Evolutionary conservation across 148 eudicot species (phyloP).

Genomic region (Spergularia marina): DNA sequence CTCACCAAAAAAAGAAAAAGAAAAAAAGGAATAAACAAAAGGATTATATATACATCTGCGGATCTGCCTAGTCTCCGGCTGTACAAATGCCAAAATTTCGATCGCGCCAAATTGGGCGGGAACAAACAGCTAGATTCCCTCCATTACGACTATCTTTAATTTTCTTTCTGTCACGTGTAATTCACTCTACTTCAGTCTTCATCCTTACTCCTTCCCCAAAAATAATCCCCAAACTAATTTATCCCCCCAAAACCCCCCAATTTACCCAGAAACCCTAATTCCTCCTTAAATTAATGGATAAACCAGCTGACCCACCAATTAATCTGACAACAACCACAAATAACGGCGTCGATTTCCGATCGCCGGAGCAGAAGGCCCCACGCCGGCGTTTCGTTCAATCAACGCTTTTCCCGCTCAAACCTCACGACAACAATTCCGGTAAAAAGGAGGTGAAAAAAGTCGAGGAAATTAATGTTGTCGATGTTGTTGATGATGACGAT

Average conservation of each 20-base stretch:
- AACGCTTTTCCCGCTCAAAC: constrained; percentile 58
- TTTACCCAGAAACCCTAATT: constrained; percentile 25
- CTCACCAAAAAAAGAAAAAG: too few relatives aligned
- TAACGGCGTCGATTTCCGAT: constrained; percentile 30
- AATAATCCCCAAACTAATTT: constrained; percentile 27
- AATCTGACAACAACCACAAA: not conserved
- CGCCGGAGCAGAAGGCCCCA: constrained; percentile 32
- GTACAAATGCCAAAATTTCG: too few relatives aligned
- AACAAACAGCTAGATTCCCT: constrained; percentile 20
- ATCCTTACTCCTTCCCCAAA: constrained; percentile 9
- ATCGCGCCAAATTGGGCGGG: constrained; percentile 33
- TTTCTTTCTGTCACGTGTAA: constrained; percentile 14
- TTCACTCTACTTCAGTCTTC: constrained; percentile 1
- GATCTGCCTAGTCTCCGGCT: too few relatives aligned
- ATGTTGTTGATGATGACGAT: constrained; percentile 22
- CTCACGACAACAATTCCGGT: constrained; percentile 29
- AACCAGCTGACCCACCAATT: constrained; percentile 23
- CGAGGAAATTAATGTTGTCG: constrained; percentile 18
- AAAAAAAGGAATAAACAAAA: too few relatives aligned
- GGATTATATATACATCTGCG: too few relatives aligned
- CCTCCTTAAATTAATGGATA: constrained; percentile 37
- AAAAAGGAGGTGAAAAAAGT: constrained; percentile 21
- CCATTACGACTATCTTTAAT: constrained; percentile 14
- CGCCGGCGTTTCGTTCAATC: constrained; percentile 70
- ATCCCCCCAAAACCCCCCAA: too few relatives aligned